Evolutionary conservation across 192 early-diverging fungal genomes (phyloP).

Genomic region (Anaeromyces robustus): DNA sequence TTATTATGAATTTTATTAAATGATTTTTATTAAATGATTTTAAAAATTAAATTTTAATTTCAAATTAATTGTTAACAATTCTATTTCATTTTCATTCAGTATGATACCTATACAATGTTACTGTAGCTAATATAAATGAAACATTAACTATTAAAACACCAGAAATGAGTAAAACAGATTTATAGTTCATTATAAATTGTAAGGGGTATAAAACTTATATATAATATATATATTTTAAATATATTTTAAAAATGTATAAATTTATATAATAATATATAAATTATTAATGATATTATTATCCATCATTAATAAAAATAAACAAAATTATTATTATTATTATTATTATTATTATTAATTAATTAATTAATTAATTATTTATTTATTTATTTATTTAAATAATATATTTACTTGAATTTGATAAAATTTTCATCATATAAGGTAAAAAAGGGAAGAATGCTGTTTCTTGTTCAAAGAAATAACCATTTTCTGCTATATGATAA

Average conservation of each 20-base stretch:
- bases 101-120: slow-evolving; percentile 56
- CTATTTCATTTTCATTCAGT: too few relatives aligned
- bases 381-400: slow-evolving; percentile 16
- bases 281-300: too few relatives aligned
- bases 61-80: too few relatives aligned
- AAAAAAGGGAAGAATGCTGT: slow-evolving; percentile 78
- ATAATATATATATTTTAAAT: neutral
- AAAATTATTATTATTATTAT: too few relatives aligned
- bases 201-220: slow-evolving; percentile 33
- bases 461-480: slow-evolving; percentile 76
- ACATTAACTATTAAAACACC: slow-evolving; percentile 62
- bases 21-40: too few relatives aligned
- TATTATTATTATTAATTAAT: neutral
- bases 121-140: slow-evolving; percentile 56
- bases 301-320: too few relatives aligned
- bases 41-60: too few relatives aligned
- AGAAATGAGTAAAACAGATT: slow-evolving; percentile 26
- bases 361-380: neutral
- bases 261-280: too few relatives aligned
- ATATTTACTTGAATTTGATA: slow-evolving; percentile 12
- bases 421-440: slow-evolving; percentile 40
- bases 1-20: too few relatives aligned
- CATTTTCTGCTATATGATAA: slow-evolving; percentile 52
- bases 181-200: slow-evolving; percentile 11
- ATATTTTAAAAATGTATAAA: neutral